phyloP scores from a whole-genome alignment of 179 eudicot genomes.

The Pouteria campechiana region DNA sequence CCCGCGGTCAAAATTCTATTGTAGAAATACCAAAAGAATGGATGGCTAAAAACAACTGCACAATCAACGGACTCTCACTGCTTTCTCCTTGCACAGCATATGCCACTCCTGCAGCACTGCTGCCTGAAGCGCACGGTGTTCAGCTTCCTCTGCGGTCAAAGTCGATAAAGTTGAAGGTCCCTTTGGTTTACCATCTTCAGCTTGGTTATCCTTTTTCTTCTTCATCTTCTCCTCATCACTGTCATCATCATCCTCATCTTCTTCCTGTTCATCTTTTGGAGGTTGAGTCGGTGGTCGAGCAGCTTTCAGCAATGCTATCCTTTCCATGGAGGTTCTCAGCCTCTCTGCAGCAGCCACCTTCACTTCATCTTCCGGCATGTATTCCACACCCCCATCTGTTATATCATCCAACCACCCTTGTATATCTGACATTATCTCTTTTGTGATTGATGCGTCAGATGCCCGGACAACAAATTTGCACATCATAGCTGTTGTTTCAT shows the following conservation, averaged over 20 bases:
- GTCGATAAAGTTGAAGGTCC: slow-evolving; percentile 63
- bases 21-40: too few species aligned
- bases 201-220: slow-evolving; percentile 19
- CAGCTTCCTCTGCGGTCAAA: slow-evolving; percentile 76
- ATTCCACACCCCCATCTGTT: slow-evolving; percentile 91
- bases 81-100: slow-evolving; percentile 63
- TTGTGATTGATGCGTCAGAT: slow-evolving; percentile 82
- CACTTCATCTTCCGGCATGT: slow-evolving; percentile 96
- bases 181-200: slow-evolving; percentile 33
- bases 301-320: slow-evolving; percentile 79
- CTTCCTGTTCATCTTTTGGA: slow-evolving; percentile 35
- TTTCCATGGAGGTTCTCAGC: slow-evolving; percentile 75
- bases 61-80: slow-evolving; percentile 19
- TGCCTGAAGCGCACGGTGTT: slow-evolving; percentile 81
- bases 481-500: slow-evolving; percentile 87
- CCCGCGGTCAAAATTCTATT: too few species aligned
- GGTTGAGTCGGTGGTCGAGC: slow-evolving; percentile 61
- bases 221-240: slow-evolving; percentile 15
- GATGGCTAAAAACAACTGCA: neutral
- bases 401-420: slow-evolving; percentile 93
- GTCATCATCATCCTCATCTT: slow-evolving; percentile 19
- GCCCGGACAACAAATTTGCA: slow-evolving; percentile 96
- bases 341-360: slow-evolving; percentile 84
- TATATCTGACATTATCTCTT: slow-evolving; percentile 72
- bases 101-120: slow-evolving; percentile 94